Base-by-base conservation (phyloP, 2,329 filamentous ascomycete genomes). In the Aspergillus sp. region DNA sequence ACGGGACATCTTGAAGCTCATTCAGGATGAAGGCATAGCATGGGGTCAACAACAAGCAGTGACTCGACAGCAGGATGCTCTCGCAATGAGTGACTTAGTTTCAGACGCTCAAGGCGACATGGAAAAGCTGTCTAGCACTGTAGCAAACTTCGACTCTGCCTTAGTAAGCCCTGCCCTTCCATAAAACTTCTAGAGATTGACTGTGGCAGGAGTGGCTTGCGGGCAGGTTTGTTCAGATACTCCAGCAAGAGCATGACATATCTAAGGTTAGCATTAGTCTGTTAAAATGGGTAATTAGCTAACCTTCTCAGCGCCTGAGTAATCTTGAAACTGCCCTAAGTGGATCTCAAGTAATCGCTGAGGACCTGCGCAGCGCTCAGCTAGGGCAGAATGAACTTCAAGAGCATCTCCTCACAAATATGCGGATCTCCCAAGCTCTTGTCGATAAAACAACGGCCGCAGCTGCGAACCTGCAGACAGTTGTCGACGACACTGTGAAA, bases 161-260 rank as follows among this genome's bases (percentile, higher is more conserved):
- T 55, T 80, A 57, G 78, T 78, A 71, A 53, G 65, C 52, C 13
- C 2, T 23, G 9, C 19, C 9, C 39, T 17, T 2, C n/a, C 45
- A 39, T 9, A 17, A 2, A 10, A 21, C 4, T 9, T 30, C 41
- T 5, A 15, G n/a, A 36, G 39, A 25, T 47, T 70, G 25, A 69
- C 39, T 23, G 4, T 41, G 45, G 9, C 38, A 77, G 75, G 70
- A 73, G 66, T 76, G 71, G 71, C 56, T 76, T 3, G 66, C 64
- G 9, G 68, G 59, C 30, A 69, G 67, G 38, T 65, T 75, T 50
- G 60, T 62, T 15, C 49, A 66, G 17, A 65, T 75, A 15, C 57
- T 76, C 10, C 70, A 75, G 30, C 74, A 78, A 61, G 72, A 75
- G 59, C 65, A 61, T 23, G 60, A 72, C 63, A 72, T 73, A 41